These are phyloP conservation scores for Triglochin maritima DNA, from an alignment of 106 monocot species.

Conservation along the genomic window DNA sequence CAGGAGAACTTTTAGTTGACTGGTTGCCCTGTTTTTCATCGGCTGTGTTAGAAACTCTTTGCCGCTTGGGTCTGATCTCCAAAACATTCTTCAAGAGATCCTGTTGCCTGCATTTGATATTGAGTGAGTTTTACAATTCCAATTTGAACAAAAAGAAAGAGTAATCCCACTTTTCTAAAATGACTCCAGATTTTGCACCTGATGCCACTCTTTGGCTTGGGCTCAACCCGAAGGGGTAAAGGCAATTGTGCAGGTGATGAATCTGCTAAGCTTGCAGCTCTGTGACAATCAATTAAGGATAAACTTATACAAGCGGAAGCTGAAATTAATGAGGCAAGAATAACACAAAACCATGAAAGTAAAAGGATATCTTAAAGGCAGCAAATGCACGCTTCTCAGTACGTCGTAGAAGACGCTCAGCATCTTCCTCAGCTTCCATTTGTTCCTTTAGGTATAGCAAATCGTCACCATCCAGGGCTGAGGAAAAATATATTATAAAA, in stretches of 20 bases:
- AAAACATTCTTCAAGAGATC: constrained; percentile 86
- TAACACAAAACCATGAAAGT: constrained; percentile 21
- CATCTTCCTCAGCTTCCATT: constrained; percentile 99
- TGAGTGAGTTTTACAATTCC: not conserved
- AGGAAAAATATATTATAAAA: constrained; percentile 3
- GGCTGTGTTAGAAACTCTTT: constrained; percentile 31
- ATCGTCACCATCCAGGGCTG: constrained; percentile 99
- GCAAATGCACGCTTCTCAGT: constrained; percentile 96
- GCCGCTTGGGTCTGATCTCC: constrained; percentile 71
- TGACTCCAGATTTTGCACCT: constrained; percentile 15
- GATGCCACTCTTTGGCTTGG: constrained; percentile 87
- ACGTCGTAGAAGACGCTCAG: constrained; percentile 86
- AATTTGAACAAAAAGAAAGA: too few relatives aligned
- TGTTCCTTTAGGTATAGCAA: constrained; percentile 95
- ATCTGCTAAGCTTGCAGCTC: constrained; percentile 89
- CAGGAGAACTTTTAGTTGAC: not conserved
- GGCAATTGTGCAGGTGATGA: constrained; percentile 60
- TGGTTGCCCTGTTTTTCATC: constrained; percentile 3
- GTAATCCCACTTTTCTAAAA: too few relatives aligned
- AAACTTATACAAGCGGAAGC: not conserved
- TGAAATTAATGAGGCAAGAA: not conserved
- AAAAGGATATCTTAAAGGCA: constrained; percentile 95
- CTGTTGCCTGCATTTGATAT: constrained; percentile 52
- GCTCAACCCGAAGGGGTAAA: constrained; percentile 79
- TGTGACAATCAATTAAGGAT: constrained; percentile 49